Conservation (phyloP, 805 yeast genomes). For the Metschnikowia similis region DNA sequence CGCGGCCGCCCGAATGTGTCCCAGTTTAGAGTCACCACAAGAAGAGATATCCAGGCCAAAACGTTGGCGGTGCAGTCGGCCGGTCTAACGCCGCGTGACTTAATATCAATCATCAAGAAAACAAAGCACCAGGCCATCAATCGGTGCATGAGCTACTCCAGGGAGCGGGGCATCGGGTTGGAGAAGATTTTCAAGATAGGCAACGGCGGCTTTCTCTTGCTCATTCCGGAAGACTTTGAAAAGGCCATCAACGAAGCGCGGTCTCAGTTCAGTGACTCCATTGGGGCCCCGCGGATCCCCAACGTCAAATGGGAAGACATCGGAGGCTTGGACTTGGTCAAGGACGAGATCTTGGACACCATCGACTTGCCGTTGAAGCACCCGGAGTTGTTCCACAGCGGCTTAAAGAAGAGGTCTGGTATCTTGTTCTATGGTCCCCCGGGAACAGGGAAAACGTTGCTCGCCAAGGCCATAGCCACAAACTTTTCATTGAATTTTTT, state of each 20-base stretch:
- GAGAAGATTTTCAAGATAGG: constrained; percentile 38
- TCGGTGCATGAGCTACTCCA: constrained; percentile 37
- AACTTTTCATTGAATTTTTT: constrained; percentile 91
- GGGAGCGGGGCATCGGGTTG: constrained; percentile 15
- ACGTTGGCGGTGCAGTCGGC: constrained; percentile 82
- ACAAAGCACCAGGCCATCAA: constrained; percentile 58
- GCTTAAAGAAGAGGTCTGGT: constrained; percentile 91
- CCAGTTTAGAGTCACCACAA: constrained; percentile 19
- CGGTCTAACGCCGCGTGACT: constrained; percentile 83
- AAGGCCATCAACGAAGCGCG: constrained; percentile 76
- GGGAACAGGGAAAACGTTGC: constrained; percentile 93
- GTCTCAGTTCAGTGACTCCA: constrained; percentile 84
- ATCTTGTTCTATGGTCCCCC: constrained; percentile 97
- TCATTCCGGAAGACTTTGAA: constrained; percentile 60
- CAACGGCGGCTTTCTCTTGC: constrained; percentile 50
- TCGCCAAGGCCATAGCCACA: constrained; percentile 97
- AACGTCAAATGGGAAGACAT: constrained; percentile 96
- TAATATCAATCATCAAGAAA: constrained; percentile 62
- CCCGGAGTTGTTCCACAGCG: constrained; percentile 83
- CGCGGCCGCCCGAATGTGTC: constrained; percentile 15
- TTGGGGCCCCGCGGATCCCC: constrained; percentile 96
- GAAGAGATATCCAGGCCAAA: constrained; percentile 45
- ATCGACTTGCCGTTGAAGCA: constrained; percentile 93
- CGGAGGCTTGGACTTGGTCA: constrained; percentile 88
- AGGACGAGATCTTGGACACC: constrained; percentile 90